A percentile compares a stretch with the other conserved stretches of the same genome.
phyloP scores from a whole-genome alignment of 139 green algal genomes.

The Parachlorella kessleri region DNA sequence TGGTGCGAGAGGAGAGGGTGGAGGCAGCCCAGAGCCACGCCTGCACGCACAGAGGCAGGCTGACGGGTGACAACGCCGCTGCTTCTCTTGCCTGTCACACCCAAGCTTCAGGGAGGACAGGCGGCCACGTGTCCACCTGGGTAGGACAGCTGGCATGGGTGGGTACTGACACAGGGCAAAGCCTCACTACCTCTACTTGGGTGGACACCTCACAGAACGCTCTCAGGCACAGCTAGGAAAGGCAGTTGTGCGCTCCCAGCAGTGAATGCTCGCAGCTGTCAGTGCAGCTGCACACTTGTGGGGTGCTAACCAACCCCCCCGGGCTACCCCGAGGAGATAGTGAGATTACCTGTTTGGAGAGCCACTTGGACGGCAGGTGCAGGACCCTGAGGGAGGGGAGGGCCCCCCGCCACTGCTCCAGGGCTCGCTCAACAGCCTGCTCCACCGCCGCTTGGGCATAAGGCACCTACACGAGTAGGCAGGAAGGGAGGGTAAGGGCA shows the following conservation, averaged over 20 bases:
- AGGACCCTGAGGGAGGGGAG: slow-evolving; percentile 41
- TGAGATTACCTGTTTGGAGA: not conserved
- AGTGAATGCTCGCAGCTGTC: not conserved
- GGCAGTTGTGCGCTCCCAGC: not conserved
- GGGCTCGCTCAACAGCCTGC: slow-evolving; percentile 36
- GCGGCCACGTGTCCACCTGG: not conserved
- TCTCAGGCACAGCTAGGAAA: not conserved
- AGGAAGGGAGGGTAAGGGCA: not conserved
- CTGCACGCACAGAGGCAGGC: not conserved
- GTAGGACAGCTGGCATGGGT: not conserved
- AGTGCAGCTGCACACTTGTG: not conserved
- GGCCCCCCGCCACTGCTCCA: slow-evolving; percentile 37
- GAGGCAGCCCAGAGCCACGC: slow-evolving; percentile 75
- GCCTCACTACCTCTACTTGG: not conserved
- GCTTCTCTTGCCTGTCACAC: not conserved
- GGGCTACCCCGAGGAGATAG: not conserved
- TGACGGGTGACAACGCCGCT: not conserved
- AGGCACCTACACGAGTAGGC: not conserved
- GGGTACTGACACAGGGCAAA: not conserved
- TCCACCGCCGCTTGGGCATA: slow-evolving; percentile 22
- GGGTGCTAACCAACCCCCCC: too few relatives aligned
- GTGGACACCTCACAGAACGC: not conserved
- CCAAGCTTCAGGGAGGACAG: not conserved
- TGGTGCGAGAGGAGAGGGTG: slow-evolving; percentile 74
- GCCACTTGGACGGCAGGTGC: slow-evolving; percentile 51